Conservation (phyloP, 2,329 filamentous ascomycete species). For the Pseudogymnoascus sp. region DNA sequence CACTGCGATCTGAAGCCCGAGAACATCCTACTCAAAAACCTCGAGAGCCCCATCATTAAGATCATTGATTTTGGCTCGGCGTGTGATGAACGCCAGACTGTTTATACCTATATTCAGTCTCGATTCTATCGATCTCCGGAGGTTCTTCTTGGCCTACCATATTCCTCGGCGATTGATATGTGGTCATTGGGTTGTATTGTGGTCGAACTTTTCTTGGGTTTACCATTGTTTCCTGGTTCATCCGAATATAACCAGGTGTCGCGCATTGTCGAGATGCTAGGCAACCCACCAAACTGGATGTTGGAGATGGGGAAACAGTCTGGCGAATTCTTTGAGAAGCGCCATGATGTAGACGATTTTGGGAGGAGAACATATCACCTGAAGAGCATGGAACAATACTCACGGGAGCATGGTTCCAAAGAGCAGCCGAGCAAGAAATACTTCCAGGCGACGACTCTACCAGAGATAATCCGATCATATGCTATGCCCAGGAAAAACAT, state of each 20-base stretch:
- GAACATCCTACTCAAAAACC: constrained; percentile 94
- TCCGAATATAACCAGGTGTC: constrained; percentile 99
- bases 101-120: constrained; percentile 98
- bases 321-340: constrained; percentile 93
- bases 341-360: constrained; percentile 73
- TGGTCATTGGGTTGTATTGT: constrained; percentile 99
- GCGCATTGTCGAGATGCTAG: constrained; percentile 95
- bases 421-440: constrained; percentile 99
- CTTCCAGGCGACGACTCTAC: constrained; percentile 86
- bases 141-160: constrained; percentile 87
- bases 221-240: constrained; percentile 91
- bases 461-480: constrained; percentile 96
- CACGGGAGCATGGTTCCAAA: constrained; percentile 88
- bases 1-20: constrained; percentile 98
- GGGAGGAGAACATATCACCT: constrained; percentile 83
- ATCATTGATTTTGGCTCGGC: constrained; percentile 99
- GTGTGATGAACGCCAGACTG: constrained; percentile 95
- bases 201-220: constrained; percentile 88
- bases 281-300: constrained; percentile 97
- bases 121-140: constrained; percentile 96
- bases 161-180: constrained; percentile 99
- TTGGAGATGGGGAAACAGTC: constrained; percentile 97
- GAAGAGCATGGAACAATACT: constrained; percentile 97
- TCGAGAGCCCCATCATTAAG: constrained; percentile 98
- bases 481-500: constrained; percentile 99